Conservation (phyloP, 2,329 filamentous ascomycete genomes). For the Westerdykella sp. region DNA sequence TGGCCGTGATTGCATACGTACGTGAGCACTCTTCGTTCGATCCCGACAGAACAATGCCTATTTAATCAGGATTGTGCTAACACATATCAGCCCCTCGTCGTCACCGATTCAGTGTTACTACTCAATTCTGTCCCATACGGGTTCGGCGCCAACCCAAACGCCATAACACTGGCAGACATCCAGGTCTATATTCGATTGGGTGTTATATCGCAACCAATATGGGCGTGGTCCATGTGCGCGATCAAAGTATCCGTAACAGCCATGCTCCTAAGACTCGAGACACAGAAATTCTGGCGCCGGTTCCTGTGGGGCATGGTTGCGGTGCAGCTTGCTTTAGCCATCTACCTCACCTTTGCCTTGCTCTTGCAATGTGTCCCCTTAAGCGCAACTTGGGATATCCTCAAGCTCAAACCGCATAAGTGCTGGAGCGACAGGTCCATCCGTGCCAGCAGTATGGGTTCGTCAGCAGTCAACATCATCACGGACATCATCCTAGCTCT, state of each 20-base stretch:
- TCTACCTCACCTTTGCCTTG: conserved; percentile 12
- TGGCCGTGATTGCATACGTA: conserved; percentile 4
- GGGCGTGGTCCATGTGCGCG: conserved; percentile 13
- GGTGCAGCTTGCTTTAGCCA: conserved; percentile 7
- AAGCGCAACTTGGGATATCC: conserved; percentile 10
- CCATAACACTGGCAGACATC: conserved; percentile 4
- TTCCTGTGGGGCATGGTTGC: conserved; percentile 14
- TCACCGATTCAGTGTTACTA: conserved; percentile 6
- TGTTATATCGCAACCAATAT: conserved; percentile 10
- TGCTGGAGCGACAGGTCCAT: conserved; percentile 10
- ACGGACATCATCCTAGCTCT: conserved; percentile 16
- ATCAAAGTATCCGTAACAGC: conserved; percentile 13
- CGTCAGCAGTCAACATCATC: conserved; percentile 10
- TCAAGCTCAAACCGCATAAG: conserved; percentile 3
- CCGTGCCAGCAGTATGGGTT: conserved; percentile 6
- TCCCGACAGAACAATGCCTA: not conserved
- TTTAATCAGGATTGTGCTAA: not conserved
- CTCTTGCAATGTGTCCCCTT: conserved; percentile 14
- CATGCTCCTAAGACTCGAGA: conserved; percentile 16
- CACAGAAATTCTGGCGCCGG: conserved; percentile 7
- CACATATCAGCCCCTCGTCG: conserved; percentile 2
- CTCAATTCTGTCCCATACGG: conserved; percentile 4
- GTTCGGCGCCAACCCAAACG: conserved; percentile 1
- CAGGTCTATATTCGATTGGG: not conserved
- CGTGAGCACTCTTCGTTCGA: not conserved